Percentiles rank a stretch among this genome's conserved stretches.
Conservation (phyloP, 768 basidiomycete species). For the Symmetrospora coprosmae region DNA sequence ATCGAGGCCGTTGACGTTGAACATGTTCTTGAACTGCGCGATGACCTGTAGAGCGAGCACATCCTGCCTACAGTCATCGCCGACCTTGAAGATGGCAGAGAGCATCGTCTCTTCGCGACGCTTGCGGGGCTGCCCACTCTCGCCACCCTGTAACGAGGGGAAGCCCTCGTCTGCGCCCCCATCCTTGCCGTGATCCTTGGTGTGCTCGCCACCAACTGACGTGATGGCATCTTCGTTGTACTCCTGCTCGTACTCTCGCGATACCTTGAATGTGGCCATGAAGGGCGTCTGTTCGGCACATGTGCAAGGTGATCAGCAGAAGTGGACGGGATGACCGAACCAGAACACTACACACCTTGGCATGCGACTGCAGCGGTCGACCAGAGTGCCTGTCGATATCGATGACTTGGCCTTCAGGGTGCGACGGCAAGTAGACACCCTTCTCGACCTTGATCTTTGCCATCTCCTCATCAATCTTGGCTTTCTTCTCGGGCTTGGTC, state of each 20-base stretch:
- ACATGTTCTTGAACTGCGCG: constrained; percentile 99
- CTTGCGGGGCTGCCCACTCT: constrained; percentile 32
- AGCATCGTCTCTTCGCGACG: constrained; percentile 74
- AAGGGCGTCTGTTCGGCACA: constrained; percentile 63
- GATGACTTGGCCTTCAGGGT: constrained; percentile 91
- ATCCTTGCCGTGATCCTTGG: neutral
- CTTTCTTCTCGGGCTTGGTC: constrained; percentile 95
- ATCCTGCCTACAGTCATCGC: constrained; percentile 96
- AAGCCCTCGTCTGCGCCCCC: constrained; percentile 26
- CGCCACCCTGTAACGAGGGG: constrained; percentile 38
- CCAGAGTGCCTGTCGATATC: constrained; percentile 96
- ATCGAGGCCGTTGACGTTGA: constrained; percentile 69
- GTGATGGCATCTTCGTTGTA: constrained; percentile 4
- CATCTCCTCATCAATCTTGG: constrained; percentile 99
- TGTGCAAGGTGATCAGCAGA: neutral
- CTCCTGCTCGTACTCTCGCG: constrained; percentile 49
- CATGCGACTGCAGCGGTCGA: constrained; percentile 87
- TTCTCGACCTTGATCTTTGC: constrained; percentile 78
- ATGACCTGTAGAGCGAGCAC: constrained; percentile 93
- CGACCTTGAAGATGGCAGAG: constrained; percentile 98
- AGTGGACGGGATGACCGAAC: neutral
- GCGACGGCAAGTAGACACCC: constrained; percentile 95
- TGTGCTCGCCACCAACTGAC: constrained; percentile 6
- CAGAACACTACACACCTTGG: constrained; percentile 51
- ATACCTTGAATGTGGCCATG: constrained; percentile 99